Conservation (phyloP, 768 basidiomycete species). For the Serpula lacrymans region DNA sequence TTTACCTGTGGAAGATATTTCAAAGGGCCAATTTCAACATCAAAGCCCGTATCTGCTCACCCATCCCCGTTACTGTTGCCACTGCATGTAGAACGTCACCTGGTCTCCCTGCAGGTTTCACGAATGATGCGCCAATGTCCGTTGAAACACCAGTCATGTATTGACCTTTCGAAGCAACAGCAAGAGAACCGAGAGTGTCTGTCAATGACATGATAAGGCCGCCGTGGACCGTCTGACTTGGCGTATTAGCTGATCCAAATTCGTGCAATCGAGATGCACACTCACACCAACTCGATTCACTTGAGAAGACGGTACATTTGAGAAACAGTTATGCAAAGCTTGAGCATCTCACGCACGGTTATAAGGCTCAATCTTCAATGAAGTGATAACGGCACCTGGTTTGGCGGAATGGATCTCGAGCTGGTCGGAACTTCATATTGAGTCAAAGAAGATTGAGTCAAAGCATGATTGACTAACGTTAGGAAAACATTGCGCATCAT, state of each 20-base stretch:
- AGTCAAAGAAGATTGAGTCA: not conserved
- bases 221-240: conserved; percentile 60
- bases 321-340: not conserved
- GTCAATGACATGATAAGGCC: conserved; percentile 80
- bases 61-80: conserved; percentile 67
- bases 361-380: conserved; percentile 69
- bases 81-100: conserved; percentile 67
- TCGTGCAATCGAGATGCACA: conserved; percentile 8
- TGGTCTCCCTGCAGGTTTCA: conserved; percentile 67
- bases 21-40: not conserved
- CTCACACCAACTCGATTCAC: conserved; percentile 82
- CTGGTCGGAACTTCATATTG: conserved; percentile 34
- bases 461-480: conserved; percentile 44
- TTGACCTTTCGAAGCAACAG: conserved; percentile 77
- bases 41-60: conserved; percentile 32
- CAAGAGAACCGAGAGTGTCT: conserved; percentile 81
- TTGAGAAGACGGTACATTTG: conserved; percentile 23
- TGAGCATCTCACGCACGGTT: conserved; percentile 57
- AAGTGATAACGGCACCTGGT: conserved; percentile 71
- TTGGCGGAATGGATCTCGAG: conserved; percentile 59
- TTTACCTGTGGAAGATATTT: conserved; percentile 45
- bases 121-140: conserved; percentile 75
- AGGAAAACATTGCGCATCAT: conserved; percentile 78
- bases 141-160: conserved; percentile 89
- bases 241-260: conserved; percentile 1